phyloP scores from a whole-genome alignment of 2,329 filamentous ascomycete species.

The Aspergillus sp. region DNA sequence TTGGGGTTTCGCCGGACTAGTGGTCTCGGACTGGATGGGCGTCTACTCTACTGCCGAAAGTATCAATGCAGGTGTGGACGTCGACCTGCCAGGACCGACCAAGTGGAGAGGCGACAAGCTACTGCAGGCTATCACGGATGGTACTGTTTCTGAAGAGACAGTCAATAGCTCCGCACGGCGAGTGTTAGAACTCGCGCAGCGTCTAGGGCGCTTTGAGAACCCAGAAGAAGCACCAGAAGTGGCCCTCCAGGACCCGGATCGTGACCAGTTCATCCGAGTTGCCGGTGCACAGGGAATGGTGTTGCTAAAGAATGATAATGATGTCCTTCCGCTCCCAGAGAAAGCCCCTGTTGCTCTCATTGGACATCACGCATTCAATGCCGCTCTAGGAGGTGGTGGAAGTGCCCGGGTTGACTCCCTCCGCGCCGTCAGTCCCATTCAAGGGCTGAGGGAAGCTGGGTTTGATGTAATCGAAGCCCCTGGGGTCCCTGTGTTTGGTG shows the following conservation, averaged over 20 bases:
- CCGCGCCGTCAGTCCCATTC: neutral
- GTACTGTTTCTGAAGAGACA: neutral
- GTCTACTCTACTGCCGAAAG: neutral
- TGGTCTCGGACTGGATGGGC: constrained; percentile 1
- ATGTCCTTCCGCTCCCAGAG: neutral
- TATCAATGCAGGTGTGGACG: neutral
- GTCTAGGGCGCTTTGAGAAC: constrained; percentile 1
- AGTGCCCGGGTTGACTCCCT: constrained; percentile 2
- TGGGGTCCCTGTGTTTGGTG: neutral
- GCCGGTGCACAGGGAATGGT: constrained; percentile 1
- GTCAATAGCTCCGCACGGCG: neutral
- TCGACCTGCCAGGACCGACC: constrained; percentile 7
- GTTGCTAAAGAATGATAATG: neutral
- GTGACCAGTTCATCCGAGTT: neutral
- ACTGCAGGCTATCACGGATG: neutral
- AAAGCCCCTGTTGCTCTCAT: neutral
- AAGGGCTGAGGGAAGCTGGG: neutral
- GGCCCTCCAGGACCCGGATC: neutral
- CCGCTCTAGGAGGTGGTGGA: constrained; percentile 1
- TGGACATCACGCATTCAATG: neutral
- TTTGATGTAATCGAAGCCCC: constrained; percentile 1
- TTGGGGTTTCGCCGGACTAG: neutral
- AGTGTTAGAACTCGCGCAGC: neutral
- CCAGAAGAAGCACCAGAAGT: constrained; percentile 1
- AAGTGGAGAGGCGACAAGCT: constrained; percentile 4